A percentile compares a stretch with the other conserved stretches of the same genome.
These are phyloP conservation scores for Aspergillus piperis DNA, from an alignment of 2,329 filamentous ascomycete species.

Conservation along the genomic window DNA sequence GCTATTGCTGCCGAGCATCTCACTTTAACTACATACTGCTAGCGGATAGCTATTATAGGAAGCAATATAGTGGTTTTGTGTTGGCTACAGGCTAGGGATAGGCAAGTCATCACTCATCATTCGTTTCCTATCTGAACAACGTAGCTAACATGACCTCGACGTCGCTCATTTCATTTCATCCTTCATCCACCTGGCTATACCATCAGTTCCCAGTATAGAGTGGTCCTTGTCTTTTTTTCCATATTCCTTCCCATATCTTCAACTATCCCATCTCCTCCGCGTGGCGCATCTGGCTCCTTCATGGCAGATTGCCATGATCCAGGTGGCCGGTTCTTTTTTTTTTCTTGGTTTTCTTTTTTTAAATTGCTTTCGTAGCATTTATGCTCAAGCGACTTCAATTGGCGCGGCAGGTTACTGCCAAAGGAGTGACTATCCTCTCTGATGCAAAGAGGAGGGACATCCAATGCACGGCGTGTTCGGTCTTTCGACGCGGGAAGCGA, in stretches of 20 bases:
- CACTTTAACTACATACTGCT: neutral
- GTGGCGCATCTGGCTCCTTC: slow-evolving; percentile 22
- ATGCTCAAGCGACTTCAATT: neutral
- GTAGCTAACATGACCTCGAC: neutral
- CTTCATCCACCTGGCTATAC: slow-evolving; percentile 14
- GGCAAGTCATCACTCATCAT: slow-evolving; percentile 7
- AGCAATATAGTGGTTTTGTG: too few species aligned
- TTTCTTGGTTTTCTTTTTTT: slow-evolving; percentile 3
- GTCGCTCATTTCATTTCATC: slow-evolving; percentile 12
- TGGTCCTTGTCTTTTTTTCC: slow-evolving; percentile 13
- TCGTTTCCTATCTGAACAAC: neutral
- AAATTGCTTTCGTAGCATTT: slow-evolving; percentile 4
- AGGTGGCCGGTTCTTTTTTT: slow-evolving; percentile 14
- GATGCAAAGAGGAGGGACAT: neutral
- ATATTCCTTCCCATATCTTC: neutral
- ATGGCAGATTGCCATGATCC: slow-evolving; percentile 8
- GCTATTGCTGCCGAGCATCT: neutral
- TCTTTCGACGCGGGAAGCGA: neutral
- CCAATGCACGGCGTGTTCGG: slow-evolving; percentile 9
- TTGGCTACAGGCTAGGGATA: neutral
- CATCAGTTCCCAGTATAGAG: slow-evolving; percentile 6
- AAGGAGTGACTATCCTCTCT: slow-evolving; percentile 24
- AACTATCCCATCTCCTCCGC: neutral
- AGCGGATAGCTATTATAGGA: neutral
- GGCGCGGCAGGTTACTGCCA: neutral